A percentile compares a stretch with the other conserved stretches of the same genome.
These are phyloP conservation scores for Pleurotus ostreatus DNA, from an alignment of 768 basidiomycete genomes.

Conservation along the genomic window DNA sequence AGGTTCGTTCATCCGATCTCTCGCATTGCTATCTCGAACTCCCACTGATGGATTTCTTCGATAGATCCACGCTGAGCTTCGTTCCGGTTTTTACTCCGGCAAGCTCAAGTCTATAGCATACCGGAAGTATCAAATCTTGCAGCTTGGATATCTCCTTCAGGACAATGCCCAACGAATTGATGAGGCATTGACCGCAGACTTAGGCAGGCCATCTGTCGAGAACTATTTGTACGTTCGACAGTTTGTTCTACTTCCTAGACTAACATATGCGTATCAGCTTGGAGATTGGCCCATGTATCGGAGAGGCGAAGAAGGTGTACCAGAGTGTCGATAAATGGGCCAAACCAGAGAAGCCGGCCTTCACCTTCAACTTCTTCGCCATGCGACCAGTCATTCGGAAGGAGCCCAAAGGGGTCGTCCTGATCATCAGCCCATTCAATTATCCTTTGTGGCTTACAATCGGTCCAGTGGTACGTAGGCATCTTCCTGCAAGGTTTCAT, in stretches of 20 bases:
- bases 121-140: constrained; percentile 73
- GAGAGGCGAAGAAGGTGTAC: constrained; percentile 52
- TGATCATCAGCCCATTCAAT: constrained; percentile 74
- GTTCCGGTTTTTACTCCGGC: constrained; percentile 57
- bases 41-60: neutral
- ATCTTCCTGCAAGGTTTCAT: neutral
- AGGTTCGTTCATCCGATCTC: neutral
- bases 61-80: constrained; percentile 56
- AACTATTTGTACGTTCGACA: constrained; percentile 35
- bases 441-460: constrained; percentile 63
- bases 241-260: neutral
- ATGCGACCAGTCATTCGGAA: constrained; percentile 66
- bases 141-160: constrained; percentile 67
- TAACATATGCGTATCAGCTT: constrained; percentile 34
- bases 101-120: constrained; percentile 63
- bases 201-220: constrained; percentile 63
- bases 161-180: constrained; percentile 68
- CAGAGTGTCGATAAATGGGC: constrained; percentile 73
- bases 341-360: constrained; percentile 53
- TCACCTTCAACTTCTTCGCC: constrained; percentile 49
- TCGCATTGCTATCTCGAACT: neutral
- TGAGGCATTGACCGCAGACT: constrained; percentile 53
- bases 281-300: constrained; percentile 51
- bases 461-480: constrained; percentile 50
- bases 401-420: constrained; percentile 71